Conservation (phyloP, 108 stramenopile genomes). For the Stephanodiscus minutulus region DNA sequence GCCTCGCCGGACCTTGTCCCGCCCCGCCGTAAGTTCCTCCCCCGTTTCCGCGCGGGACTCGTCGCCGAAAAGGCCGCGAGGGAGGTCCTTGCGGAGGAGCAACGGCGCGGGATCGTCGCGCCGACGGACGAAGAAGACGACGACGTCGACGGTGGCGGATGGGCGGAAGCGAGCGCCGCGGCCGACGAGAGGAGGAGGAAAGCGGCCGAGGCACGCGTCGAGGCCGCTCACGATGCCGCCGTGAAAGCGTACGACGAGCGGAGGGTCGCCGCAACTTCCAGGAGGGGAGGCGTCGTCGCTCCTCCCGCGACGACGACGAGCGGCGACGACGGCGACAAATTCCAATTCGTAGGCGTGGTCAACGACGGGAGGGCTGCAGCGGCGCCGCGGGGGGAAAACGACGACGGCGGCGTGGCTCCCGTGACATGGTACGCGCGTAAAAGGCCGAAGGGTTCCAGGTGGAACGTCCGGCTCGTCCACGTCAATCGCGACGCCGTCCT, state of each 20-base stretch:
- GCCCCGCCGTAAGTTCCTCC: constrained; percentile 64
- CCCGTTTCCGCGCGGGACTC: constrained; percentile 64
- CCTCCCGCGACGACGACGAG: neutral
- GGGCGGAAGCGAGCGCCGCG: constrained; percentile 56
- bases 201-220: constrained; percentile 53
- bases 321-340: constrained; percentile 20
- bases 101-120: constrained; percentile 17
- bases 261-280: constrained; percentile 20
- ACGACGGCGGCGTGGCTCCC: constrained; percentile 7
- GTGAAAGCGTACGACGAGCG: constrained; percentile 48
- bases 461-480: constrained; percentile 82
- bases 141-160: constrained; percentile 25
- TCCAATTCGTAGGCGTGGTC: constrained; percentile 87
- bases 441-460: constrained; percentile 73
- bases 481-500: constrained; percentile 84
- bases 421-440: constrained; percentile 82
- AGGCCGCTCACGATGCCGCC: constrained; percentile 71
- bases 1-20: constrained; percentile 24
- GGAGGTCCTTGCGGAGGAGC: constrained; percentile 51
- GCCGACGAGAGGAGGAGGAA: constrained; percentile 43
- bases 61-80: constrained; percentile 62
- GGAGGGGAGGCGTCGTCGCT: neutral
- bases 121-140: constrained; percentile 25
- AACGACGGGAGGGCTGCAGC: constrained; percentile 23
- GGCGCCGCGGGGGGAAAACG: neutral